Percentiles rank a stretch among this genome's conserved stretches.
These are phyloP conservation scores for Sphaerobolus stellatus DNA, from an alignment of 1,284 basidiomycete genomes.

Conservation along the genomic window DNA sequence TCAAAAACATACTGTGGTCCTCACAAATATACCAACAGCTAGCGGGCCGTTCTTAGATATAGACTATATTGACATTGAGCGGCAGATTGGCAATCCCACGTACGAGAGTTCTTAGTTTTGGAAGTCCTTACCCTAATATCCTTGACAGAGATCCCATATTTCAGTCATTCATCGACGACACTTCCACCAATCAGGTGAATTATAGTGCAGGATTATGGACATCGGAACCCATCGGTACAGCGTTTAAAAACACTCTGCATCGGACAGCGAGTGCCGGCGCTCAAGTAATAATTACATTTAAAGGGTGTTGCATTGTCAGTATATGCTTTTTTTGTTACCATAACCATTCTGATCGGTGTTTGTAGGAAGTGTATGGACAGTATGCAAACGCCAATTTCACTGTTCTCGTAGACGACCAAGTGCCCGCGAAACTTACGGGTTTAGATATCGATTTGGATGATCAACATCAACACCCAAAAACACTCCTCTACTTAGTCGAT, in stretches of 20 bases:
- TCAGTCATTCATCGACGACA: conserved; percentile 4
- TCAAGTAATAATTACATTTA: conserved; percentile 6
- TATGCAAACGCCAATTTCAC: neutral
- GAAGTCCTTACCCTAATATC: neutral
- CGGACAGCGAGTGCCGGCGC: neutral
- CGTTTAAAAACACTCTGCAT: conserved; percentile 7
- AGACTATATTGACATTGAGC: conserved; percentile 5
- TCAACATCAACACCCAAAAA: conserved; percentile 1
- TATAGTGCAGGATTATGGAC: conserved; percentile 2
- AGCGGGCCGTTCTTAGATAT: neutral
- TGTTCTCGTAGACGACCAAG: neutral
- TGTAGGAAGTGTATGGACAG: conserved; percentile 1
- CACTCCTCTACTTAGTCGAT: conserved; percentile 1
- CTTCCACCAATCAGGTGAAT: neutral
- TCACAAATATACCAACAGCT: conserved; percentile 4
- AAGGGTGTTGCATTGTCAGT: conserved; percentile 8
- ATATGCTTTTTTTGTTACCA: neutral
- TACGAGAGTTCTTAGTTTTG: neutral
- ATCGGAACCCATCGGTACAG: neutral
- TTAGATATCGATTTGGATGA: neutral
- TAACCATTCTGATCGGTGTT: neutral
- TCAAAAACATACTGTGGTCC: neutral
- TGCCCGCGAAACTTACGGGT: neutral
- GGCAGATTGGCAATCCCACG: conserved; percentile 5
- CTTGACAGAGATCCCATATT: neutral